Evolutionary conservation across 2,329 filamentous ascomycete species (phyloP).

Genomic region (Ophiostoma sp.): DNA sequence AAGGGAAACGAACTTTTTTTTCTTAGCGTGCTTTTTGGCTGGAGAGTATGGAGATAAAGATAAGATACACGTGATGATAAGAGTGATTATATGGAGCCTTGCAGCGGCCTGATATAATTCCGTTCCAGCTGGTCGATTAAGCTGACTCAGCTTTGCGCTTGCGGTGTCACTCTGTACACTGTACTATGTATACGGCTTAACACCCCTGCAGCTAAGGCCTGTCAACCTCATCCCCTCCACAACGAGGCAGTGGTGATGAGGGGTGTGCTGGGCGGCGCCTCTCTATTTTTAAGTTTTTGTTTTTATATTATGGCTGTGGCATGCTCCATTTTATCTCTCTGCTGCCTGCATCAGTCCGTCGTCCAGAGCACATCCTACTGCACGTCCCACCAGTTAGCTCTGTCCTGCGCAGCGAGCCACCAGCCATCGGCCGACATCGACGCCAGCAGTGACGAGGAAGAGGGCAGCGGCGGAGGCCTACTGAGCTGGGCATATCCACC

Average conservation of each 20-base stretch:
- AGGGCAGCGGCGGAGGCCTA: neutral
- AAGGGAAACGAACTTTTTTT: slow-evolving; percentile 23
- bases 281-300: neutral
- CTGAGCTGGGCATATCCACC: neutral
- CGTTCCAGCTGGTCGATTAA: neutral
- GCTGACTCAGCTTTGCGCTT: neutral
- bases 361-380: neutral
- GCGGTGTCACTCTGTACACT: too few relatives aligned
- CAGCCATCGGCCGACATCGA: neutral
- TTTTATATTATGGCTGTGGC: neutral
- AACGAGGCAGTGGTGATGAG: slow-evolving; percentile 13
- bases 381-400: slow-evolving; percentile 2
- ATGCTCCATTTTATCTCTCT: neutral
- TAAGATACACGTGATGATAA: slow-evolving; percentile 12
- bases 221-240: slow-evolving; percentile 8
- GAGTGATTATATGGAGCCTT: slow-evolving; percentile 7
- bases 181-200: neutral
- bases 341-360: neutral
- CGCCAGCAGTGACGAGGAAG: neutral
- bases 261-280: slow-evolving; percentile 1
- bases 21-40: slow-evolving; percentile 17
- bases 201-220: neutral
- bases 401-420: neutral
- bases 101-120: slow-evolving; percentile 9
- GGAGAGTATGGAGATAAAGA: slow-evolving; percentile 3